Percentiles rank a stretch among this genome's conserved stretches.
Evolutionary conservation across 2,329 filamentous ascomycete genomes (phyloP).

Genomic region (Verticillium nonalfalfae): DNA sequence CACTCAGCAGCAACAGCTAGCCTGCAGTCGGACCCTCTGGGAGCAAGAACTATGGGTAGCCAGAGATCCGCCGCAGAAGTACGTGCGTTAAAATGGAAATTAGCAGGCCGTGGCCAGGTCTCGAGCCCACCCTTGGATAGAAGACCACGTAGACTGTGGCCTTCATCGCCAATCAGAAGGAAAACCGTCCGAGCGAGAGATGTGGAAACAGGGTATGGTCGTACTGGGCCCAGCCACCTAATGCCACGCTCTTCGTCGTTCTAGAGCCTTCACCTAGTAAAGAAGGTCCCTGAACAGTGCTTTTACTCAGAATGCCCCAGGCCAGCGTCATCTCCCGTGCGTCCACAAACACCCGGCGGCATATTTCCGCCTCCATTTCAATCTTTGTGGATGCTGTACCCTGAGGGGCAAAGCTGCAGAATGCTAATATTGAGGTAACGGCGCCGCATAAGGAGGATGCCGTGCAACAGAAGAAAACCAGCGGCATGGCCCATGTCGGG

Average conservation of each 20-base stretch:
- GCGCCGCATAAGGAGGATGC: neutral
- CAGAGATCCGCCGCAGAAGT: neutral
- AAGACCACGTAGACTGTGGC: neutral
- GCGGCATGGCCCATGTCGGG: conserved; percentile 12
- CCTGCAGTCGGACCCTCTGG: neutral
- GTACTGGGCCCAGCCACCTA: neutral
- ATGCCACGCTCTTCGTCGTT: neutral
- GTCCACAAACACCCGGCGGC: neutral
- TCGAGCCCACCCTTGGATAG: neutral
- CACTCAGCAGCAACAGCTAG: neutral
- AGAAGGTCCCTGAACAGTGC: neutral
- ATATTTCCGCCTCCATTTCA: neutral
- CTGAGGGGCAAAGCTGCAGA: neutral
- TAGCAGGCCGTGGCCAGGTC: neutral
- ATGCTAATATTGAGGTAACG: no score
- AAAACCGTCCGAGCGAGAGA: neutral
- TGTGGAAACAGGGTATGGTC: neutral
- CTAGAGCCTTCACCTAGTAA: neutral
- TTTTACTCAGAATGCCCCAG: neutral
- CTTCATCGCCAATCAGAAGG: neutral
- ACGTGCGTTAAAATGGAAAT: neutral
- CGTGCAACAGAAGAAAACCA: neutral
- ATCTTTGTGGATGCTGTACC: neutral
- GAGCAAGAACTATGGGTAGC: neutral
- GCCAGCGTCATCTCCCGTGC: neutral